These are phyloP conservation scores for Epichloe typhina DNA, from an alignment of 2,329 filamentous ascomycete species.

Conservation along the genomic window DNA sequence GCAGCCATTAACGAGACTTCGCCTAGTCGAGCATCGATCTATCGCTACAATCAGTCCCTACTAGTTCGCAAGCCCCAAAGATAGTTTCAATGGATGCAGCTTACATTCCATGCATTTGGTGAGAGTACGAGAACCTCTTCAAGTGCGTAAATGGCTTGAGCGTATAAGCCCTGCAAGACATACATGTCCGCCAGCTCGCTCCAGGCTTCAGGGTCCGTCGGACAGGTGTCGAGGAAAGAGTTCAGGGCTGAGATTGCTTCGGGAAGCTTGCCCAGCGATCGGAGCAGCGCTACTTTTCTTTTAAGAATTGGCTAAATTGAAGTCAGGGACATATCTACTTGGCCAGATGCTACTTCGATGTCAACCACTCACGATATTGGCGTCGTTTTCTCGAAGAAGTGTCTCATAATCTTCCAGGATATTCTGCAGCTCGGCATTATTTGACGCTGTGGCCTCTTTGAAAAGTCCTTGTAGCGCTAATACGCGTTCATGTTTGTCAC, in stretches of 20 bases:
- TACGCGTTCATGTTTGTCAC: conserved; percentile 69
- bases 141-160: conserved; percentile 74
- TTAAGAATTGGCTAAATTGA: conserved; percentile 64
- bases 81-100: conserved; percentile 18
- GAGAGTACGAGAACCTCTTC: conserved; percentile 81
- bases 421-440: conserved; percentile 49
- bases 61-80: background rate
- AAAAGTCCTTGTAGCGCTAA: conserved; percentile 73
- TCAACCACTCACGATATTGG: conserved; percentile 55
- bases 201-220: conserved; percentile 90
- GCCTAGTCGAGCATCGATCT: conserved; percentile 79
- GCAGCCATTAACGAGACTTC: conserved; percentile 68
- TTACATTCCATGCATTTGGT: conserved; percentile 91
- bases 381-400: conserved; percentile 57
- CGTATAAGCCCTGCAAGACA: conserved; percentile 60
- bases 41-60: conserved; percentile 10
- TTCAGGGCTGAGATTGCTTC: conserved; percentile 67
- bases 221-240: conserved; percentile 65
- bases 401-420: conserved; percentile 69
- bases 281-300: conserved; percentile 66
- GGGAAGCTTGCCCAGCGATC: conserved; percentile 52
- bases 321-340: conserved; percentile 12
- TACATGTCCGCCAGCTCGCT: conserved; percentile 84
- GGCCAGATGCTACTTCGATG: background rate
- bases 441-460: conserved; percentile 66